A percentile compares a stretch with the other conserved stretches of the same genome.
phyloP scores from a whole-genome alignment of 2,329 filamentous ascomycete species.

The Plenodomus biglobosus region DNA sequence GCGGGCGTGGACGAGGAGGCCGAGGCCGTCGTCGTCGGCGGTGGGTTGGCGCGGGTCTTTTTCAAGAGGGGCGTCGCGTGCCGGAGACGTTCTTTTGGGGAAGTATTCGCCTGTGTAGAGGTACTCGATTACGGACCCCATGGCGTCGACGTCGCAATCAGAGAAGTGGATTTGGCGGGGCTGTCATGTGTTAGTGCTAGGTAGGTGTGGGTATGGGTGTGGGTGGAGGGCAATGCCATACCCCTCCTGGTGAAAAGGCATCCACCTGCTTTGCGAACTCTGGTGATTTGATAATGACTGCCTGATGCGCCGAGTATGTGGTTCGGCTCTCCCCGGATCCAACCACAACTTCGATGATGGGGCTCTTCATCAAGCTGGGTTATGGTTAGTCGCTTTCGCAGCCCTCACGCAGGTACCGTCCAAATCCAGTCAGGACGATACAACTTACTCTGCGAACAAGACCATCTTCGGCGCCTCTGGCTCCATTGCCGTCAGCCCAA shows the following conservation, averaged over 20 bases:
- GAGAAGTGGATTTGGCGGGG: conserved; percentile 69
- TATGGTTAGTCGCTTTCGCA: conserved; percentile 3
- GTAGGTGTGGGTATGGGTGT: no score
- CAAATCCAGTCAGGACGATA: not conserved
- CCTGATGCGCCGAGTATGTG: conserved; percentile 77
- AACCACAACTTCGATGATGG: conserved; percentile 51
- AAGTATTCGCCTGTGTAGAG: conserved; percentile 89
- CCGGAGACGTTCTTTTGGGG: conserved; percentile 61
- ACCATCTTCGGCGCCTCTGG: conserved; percentile 45
- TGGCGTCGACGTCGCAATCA: conserved; percentile 69
- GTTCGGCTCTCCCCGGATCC: conserved; percentile 59
- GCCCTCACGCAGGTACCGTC: not conserved
- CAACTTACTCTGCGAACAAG: conserved; percentile 51
- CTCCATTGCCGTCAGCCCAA: conserved; percentile 49
- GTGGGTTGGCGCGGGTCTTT: conserved; percentile 64
- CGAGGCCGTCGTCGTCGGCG: conserved; percentile 75
- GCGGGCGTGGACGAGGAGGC: conserved; percentile 84
- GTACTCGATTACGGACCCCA: conserved; percentile 78
- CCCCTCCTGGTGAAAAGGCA: conserved; percentile 63
- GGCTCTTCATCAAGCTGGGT: conserved; percentile 51
- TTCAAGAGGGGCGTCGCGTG: conserved; percentile 69
- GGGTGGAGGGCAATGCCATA: conserved; percentile 46
- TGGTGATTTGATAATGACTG: conserved; percentile 71
- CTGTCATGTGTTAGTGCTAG: conserved; percentile 32
- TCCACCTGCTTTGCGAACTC: conserved; percentile 68